Conservation (phyloP, 768 basidiomycete species). For the Phanerochaete carnosa region DNA sequence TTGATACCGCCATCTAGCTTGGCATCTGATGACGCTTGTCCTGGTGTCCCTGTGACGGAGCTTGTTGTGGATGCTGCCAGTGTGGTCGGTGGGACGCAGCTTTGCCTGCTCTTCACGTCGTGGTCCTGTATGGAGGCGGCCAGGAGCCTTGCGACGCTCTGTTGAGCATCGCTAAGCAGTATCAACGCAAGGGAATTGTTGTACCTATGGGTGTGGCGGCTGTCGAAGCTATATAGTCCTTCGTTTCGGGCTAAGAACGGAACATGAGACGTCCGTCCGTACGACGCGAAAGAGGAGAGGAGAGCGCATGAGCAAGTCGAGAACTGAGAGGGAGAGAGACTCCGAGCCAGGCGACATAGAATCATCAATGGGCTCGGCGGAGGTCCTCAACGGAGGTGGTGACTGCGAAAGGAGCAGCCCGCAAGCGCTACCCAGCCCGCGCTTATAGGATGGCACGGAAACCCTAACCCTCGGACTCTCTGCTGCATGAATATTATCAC, state of each 20-base stretch:
- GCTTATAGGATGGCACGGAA: no score
- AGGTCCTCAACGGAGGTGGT: no score
- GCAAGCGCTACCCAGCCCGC: no score
- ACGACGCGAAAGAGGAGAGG: not conserved
- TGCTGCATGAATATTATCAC: no score
- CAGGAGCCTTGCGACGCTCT: constrained; percentile 17
- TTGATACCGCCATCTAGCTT: no score
- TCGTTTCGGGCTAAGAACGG: not conserved
- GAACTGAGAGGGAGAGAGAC: constrained; percentile 27
- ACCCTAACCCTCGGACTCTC: no score
- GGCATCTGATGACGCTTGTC: no score
- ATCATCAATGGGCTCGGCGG: no score
- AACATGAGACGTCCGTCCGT: not conserved
- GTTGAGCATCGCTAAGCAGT: constrained; percentile 13
- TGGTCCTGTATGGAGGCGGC: constrained; percentile 17
- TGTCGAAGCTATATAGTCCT: constrained; percentile 25
- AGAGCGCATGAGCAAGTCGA: constrained; percentile 26
- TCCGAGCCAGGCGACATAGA: not conserved
- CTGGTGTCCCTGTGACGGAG: constrained; percentile 21
- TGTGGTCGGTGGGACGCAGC: not conserved
- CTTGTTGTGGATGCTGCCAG: not conserved
- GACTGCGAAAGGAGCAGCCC: no score
- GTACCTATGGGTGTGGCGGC: constrained; percentile 29
- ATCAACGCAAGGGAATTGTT: constrained; percentile 25
- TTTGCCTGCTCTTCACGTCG: constrained; percentile 4